Conservation (phyloP, 768 basidiomycete genomes). For the Gymnopilus junonius region DNA sequence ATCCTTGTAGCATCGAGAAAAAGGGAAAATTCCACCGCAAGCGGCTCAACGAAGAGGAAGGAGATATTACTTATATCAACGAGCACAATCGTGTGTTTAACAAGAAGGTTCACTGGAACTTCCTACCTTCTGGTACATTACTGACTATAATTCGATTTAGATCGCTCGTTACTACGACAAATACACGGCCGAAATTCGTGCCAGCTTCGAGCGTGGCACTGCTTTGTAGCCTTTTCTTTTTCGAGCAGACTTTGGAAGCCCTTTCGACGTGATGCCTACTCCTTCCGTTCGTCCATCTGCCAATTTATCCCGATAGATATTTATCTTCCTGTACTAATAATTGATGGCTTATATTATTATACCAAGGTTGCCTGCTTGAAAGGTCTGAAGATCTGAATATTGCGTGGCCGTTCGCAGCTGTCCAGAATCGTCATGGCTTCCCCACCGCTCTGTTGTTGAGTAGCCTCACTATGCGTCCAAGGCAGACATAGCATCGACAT, state of each 20-base stretch:
- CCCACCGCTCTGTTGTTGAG: too few species aligned
- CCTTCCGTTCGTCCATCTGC: neutral
- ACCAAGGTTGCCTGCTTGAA: neutral
- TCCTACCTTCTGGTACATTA: neutral
- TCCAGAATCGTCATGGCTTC: too few species aligned
- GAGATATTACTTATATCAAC: conserved; percentile 99
- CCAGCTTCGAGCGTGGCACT: conserved; percentile 97
- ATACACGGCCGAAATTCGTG: conserved; percentile 94
- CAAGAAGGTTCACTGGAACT: conserved; percentile 71
- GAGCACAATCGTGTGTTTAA: conserved; percentile 98
- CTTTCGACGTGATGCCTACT: neutral
- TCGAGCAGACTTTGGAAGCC: neutral
- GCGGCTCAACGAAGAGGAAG: conserved; percentile 87
- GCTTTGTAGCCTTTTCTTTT: conserved; percentile 58
- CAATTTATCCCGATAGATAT: neutral
- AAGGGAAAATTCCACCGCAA: conserved; percentile 91
- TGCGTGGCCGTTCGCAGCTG: neutral
- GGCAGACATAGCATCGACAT: too few species aligned
- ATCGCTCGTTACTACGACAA: conserved; percentile 97
- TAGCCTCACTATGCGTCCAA: too few species aligned
- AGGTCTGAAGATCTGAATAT: neutral
- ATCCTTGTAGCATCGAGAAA: conserved; percentile 73
- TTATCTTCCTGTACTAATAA: neutral
- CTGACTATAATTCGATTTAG: conserved; percentile 39
- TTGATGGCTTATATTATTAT: neutral